Percentiles rank a stretch among this genome's conserved stretches.
phyloP scores from a whole-genome alignment of 1,284 basidiomycete genomes.

The Volvariella surrecta region DNA sequence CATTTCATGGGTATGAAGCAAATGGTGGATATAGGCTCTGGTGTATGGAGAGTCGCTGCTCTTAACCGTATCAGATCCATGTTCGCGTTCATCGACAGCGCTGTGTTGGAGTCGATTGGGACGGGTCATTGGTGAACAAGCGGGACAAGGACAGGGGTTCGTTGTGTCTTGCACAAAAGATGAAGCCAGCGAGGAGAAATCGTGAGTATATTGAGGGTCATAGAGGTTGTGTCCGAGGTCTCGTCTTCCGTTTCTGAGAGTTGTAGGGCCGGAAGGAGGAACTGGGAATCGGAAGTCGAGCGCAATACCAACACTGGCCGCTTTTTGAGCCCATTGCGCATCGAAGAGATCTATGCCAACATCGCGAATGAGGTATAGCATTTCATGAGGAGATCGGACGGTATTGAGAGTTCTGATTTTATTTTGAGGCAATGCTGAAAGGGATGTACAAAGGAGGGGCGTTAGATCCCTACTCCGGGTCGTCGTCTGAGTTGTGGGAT shows the following conservation, averaged over 20 bases:
- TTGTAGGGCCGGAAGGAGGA: slow-evolving; percentile 9
- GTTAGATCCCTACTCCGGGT: slow-evolving; percentile 16
- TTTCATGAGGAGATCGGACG: slow-evolving; percentile 59
- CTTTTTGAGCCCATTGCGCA: slow-evolving; percentile 56
- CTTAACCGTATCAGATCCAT: slow-evolving; percentile 10
- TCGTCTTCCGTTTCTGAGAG: slow-evolving; percentile 17
- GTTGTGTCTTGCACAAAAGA: slow-evolving; percentile 18
- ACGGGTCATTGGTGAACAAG: slow-evolving; percentile 49
- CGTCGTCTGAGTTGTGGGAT: slow-evolving; percentile 1
- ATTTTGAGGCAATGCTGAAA: slow-evolving; percentile 35
- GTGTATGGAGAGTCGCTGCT: slow-evolving; percentile 32
- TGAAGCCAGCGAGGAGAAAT: slow-evolving; percentile 48
- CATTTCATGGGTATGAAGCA: slow-evolving; percentile 84
- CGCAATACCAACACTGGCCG: slow-evolving; percentile 60
- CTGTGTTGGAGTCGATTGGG: slow-evolving; percentile 22
- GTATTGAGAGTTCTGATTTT: slow-evolving; percentile 61
- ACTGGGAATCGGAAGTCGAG: slow-evolving; percentile 72
- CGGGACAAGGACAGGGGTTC: slow-evolving; percentile 43
- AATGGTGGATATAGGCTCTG: slow-evolving; percentile 75
- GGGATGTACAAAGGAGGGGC: slow-evolving; percentile 47
- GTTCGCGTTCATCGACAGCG: slow-evolving; percentile 31
- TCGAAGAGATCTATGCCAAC: slow-evolving; percentile 73
- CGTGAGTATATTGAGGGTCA: slow-evolving; percentile 41
- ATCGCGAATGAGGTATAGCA: slow-evolving; percentile 52
- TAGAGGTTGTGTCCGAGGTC: slow-evolving; percentile 70